phyloP scores from a whole-genome alignment of 768 basidiomycete species.

The Neoboletus magnificus region DNA sequence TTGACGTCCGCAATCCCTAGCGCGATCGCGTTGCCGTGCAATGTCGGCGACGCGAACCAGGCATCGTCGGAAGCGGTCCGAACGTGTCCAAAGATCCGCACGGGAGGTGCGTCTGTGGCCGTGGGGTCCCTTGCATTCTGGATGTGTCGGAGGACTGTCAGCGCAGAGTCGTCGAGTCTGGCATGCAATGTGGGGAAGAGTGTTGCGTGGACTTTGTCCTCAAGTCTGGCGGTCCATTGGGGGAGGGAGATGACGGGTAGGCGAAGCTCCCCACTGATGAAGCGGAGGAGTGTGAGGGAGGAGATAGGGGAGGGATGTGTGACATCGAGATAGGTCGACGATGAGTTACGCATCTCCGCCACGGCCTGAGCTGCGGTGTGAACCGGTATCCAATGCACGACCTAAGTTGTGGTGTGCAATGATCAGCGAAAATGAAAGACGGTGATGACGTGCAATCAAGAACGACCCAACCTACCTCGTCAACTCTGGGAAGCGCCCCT shows the following conservation, averaged over 20 bases:
- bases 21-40: neutral
- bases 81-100: neutral
- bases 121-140: neutral
- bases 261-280: conserved; percentile 1
- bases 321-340: conserved; percentile 6
- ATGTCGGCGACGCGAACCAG: conserved; percentile 2
- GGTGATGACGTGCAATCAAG: too few relatives aligned
- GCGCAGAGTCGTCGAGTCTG: neutral
- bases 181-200: neutral
- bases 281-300: conserved; percentile 7
- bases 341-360: conserved; percentile 13
- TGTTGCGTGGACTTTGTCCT: neutral
- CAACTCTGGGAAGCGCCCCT: conserved; percentile 16
- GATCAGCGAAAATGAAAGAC: neutral
- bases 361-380: conserved; percentile 14
- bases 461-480: conserved; percentile 18
- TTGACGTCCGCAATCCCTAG: conserved; percentile 3
- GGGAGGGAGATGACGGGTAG: conserved; percentile 8
- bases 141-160: neutral
- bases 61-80: neutral
- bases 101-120: neutral
- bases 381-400: conserved; percentile 16
- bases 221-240: conserved; percentile 8
- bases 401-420: neutral
- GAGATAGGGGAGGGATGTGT: conserved; percentile 11